Conservation (phyloP, 2,329 filamentous ascomycete genomes). For the Colletotrichum sp. region DNA sequence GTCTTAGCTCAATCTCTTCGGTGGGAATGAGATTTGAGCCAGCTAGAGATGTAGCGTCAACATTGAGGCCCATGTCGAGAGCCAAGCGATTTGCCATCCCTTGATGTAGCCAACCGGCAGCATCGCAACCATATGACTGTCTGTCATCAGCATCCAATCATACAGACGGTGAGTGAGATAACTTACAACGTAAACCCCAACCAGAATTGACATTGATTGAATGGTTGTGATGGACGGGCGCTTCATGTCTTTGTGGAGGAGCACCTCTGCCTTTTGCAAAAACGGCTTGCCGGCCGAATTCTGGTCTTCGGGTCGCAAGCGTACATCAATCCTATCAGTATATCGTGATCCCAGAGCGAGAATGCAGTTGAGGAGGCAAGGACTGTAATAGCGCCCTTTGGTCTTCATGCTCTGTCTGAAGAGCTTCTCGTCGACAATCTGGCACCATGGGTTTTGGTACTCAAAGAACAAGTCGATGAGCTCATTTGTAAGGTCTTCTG, state of each 20-base stretch:
- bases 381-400: slow-evolving; percentile 33
- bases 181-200: slow-evolving; percentile 30
- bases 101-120: slow-evolving; percentile 39
- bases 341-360: slow-evolving; percentile 37
- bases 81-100: slow-evolving; percentile 39
- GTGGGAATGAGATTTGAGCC: slow-evolving; percentile 26
- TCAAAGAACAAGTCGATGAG: slow-evolving; percentile 38
- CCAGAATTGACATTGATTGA: slow-evolving; percentile 37
- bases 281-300: slow-evolving; percentile 37
- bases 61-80: slow-evolving; percentile 41
- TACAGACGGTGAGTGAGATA: accelerated
- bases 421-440: slow-evolving; percentile 37
- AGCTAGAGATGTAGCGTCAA: slow-evolving; percentile 32
- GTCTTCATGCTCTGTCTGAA: slow-evolving; percentile 33
- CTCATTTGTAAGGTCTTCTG: slow-evolving; percentile 30
- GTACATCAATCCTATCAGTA: slow-evolving; percentile 33
- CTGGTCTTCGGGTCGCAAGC: slow-evolving; percentile 31
- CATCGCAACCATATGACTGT: slow-evolving; percentile 37
- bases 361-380: slow-evolving; percentile 36
- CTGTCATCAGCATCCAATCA: background rate
- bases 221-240: slow-evolving; percentile 39
- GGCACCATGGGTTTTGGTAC: slow-evolving; percentile 41
- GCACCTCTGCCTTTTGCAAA: slow-evolving; percentile 29
- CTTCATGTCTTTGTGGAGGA: slow-evolving; percentile 26
- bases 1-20: slow-evolving; percentile 33